Evolutionary conservation across 1,284 basidiomycete genomes (phyloP).

Genomic region (Tylopilus sp.): DNA sequence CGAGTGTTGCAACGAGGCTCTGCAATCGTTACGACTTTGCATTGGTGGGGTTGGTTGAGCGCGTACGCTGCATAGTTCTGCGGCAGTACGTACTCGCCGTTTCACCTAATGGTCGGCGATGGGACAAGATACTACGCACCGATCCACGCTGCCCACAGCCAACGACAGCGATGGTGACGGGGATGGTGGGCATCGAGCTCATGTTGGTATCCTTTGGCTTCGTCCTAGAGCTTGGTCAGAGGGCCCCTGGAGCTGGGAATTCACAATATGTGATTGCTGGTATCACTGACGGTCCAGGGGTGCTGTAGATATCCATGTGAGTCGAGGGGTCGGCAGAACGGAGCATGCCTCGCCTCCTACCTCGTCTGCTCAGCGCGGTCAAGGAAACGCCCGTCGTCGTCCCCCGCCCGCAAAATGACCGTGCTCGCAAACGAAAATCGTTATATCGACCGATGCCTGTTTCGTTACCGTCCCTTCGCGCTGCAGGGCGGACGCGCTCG

Average conservation of each 20-base stretch:
- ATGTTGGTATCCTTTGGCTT: conserved; percentile 23
- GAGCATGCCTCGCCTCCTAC: conserved; percentile 62
- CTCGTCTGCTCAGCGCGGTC: conserved; percentile 51
- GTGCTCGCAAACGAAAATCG: conserved; percentile 31
- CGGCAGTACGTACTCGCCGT: not conserved
- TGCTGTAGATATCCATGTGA: not conserved
- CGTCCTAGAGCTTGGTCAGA: conserved; percentile 33
- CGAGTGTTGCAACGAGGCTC: conserved; percentile 73
- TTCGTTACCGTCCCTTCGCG: conserved; percentile 41
- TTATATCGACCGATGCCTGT: conserved; percentile 37
- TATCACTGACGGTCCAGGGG: not conserved
- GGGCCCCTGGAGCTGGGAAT: conserved; percentile 33
- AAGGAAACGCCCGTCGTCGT: conserved; percentile 27
- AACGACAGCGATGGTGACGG: conserved; percentile 54
- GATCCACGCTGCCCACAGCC: conserved; percentile 81
- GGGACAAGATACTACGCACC: conserved; percentile 39
- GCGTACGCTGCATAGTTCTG: conserved; percentile 70
- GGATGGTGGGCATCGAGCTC: conserved; percentile 22
- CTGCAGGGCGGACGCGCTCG: conserved; percentile 46
- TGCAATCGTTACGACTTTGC: conserved; percentile 77
- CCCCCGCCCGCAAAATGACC: conserved; percentile 9
- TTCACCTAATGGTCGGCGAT: not conserved
- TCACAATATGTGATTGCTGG: conserved; percentile 19
- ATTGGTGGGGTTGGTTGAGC: conserved; percentile 52
- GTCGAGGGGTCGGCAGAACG: not conserved